Evolutionary conservation across 2,329 filamentous ascomycete genomes (phyloP).

Genomic region (Parastagonospora nodorum): DNA sequence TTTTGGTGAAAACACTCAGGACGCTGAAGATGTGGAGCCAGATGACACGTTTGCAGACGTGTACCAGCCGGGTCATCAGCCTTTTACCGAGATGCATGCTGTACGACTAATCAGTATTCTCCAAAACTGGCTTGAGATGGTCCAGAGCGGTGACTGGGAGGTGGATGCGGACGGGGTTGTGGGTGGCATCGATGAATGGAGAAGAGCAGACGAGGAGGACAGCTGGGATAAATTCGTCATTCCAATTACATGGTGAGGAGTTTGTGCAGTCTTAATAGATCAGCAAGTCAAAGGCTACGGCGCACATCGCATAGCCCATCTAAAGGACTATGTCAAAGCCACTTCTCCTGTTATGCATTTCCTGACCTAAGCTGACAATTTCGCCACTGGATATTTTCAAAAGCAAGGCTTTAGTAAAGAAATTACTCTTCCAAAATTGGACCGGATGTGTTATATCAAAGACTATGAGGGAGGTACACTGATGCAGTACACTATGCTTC

Average conservation of each 20-base stretch:
- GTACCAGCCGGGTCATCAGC: constrained; percentile 19
- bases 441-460: constrained; percentile 99
- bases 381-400: constrained; percentile 98
- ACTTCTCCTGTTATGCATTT: constrained; percentile 98
- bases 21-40: constrained; percentile 1
- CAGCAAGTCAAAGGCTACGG: constrained; percentile 99
- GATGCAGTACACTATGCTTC: constrained; percentile 98
- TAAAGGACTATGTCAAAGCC: constrained; percentile 97
- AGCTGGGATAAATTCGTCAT: constrained; percentile 18
- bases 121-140: constrained; percentile 20
- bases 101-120: constrained; percentile 15
- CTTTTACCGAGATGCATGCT: constrained; percentile 11
- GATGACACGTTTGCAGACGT: constrained; percentile 8
- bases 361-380: constrained; percentile 96
- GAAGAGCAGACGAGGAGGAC: constrained; percentile 18
- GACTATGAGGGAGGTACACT: constrained; percentile 98
- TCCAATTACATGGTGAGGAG: constrained; percentile 2
- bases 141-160: constrained; percentile 26
- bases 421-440: constrained; percentile 83
- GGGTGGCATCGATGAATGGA: constrained; percentile 25
- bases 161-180: constrained; percentile 19
- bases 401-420: constrained; percentile 99
- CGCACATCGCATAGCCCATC: constrained; percentile 96
- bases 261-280: constrained; percentile 94
- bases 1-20: constrained; percentile 10